phyloP scores from a whole-genome alignment of 2,329 filamentous ascomycete genomes.

The Epichloe scottii region DNA sequence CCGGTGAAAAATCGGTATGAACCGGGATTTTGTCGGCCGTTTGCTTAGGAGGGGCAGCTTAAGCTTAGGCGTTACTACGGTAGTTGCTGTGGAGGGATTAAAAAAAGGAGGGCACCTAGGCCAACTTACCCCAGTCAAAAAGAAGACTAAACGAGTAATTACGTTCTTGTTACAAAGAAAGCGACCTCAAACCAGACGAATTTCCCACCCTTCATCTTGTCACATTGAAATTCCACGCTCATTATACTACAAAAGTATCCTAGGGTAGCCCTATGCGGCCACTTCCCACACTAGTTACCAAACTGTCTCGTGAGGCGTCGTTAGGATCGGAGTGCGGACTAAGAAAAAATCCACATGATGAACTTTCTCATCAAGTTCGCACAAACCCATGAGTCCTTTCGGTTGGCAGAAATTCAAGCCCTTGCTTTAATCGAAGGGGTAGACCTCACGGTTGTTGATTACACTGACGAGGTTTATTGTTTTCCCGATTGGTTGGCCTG shows the following conservation, averaged over 20 bases:
- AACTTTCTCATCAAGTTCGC: conserved; percentile 83
- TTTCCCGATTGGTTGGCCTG: no score
- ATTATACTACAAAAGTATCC: neutral
- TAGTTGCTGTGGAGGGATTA: no score
- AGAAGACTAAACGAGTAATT: no score
- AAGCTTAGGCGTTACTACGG: neutral
- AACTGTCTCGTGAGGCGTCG: neutral
- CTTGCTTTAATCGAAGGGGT: conserved; percentile 58
- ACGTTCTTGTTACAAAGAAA: no score
- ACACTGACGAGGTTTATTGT: conserved; percentile 52
- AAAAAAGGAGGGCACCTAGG: no score
- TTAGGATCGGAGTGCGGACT: neutral
- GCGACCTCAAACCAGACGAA: no score
- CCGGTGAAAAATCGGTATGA: neutral
- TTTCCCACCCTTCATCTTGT: neutral
- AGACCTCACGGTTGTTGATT: conserved; percentile 59
- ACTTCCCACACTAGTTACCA: neutral
- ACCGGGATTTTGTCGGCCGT: neutral
- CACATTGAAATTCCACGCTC: neutral
- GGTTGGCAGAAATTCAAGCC: conserved; percentile 69
- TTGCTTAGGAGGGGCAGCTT: neutral
- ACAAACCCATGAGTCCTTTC: conserved; percentile 85
- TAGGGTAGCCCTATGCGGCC: neutral
- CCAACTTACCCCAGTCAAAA: no score
- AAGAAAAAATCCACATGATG: conserved; percentile 25